Conservation (phyloP, 1,139 yeast species). For the Geotrichum histeridarum region DNA sequence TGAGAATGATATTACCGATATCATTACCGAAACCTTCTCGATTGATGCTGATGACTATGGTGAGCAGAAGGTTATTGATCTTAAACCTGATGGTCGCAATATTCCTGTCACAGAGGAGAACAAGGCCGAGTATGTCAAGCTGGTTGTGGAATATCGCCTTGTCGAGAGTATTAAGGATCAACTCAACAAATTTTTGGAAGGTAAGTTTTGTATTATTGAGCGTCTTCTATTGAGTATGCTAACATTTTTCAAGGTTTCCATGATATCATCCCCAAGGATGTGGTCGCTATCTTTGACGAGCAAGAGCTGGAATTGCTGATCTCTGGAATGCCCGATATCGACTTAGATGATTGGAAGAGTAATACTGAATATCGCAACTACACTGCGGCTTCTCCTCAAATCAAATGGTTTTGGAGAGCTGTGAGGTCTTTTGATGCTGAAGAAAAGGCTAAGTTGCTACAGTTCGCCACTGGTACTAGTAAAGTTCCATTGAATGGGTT, state of each 20-base stretch:
- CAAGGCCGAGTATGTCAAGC: conserved; percentile 81
- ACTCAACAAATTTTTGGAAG: conserved; percentile 70
- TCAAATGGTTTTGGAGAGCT: conserved; percentile 98
- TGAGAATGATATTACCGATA: conserved; percentile 91
- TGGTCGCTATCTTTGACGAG: conserved; percentile 86
- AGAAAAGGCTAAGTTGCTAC: conserved; percentile 88
- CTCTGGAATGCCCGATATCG: conserved; percentile 94
- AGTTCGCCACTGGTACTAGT: conserved; percentile 95
- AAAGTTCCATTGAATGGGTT: conserved; percentile 95
- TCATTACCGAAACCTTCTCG: conserved; percentile 92
- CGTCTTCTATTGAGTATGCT: conserved; percentile 9
- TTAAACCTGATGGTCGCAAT: conserved; percentile 76
- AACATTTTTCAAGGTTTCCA: conserved; percentile 59
- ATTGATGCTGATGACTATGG: conserved; percentile 95
- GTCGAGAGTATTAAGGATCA: conserved; percentile 83
- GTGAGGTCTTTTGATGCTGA: conserved; percentile 91
- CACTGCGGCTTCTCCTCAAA: conserved; percentile 76
- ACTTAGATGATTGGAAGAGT: conserved; percentile 90
- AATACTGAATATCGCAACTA: conserved; percentile 81
- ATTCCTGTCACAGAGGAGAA: conserved; percentile 87
- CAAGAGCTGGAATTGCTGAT: conserved; percentile 90
- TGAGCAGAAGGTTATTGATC: conserved; percentile 71
- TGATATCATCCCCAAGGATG: conserved; percentile 83
- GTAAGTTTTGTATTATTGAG: conserved; percentile 22
- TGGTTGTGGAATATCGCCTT: conserved; percentile 80